phyloP scores from a whole-genome alignment of 352 stramenopile genomes.

The Ophiocytium majus region DNA sequence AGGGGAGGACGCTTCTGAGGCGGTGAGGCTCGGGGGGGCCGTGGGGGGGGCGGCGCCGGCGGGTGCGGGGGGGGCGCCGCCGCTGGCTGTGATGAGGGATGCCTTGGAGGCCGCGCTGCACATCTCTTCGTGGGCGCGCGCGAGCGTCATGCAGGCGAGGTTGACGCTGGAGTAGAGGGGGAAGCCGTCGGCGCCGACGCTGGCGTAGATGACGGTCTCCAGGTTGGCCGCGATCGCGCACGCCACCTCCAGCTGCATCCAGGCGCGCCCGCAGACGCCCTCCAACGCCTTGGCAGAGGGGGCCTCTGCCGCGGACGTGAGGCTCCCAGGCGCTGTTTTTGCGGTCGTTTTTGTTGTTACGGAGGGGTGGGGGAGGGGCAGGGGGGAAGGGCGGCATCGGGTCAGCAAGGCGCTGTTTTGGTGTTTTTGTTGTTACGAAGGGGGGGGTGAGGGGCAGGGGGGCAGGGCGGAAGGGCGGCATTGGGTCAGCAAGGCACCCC shows the following conservation, averaged over 20 bases:
- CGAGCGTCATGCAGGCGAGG: neutral
- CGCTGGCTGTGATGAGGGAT: neutral
- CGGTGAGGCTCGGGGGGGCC: too few species aligned
- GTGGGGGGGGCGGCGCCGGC: too few species aligned
- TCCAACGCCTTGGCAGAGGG: neutral
- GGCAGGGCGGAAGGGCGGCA: too few species aligned
- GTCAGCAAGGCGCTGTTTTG: too few species aligned
- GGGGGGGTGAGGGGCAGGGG: too few species aligned
- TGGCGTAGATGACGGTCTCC: neutral
- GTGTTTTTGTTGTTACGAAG: neutral
- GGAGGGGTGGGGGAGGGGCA: too few species aligned
- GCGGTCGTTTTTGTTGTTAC: neutral
- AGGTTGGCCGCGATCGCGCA: slow-evolving; percentile 6
- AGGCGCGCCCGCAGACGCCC: neutral
- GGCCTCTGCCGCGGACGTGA: neutral
- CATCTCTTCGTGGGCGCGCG: slow-evolving; percentile 1
- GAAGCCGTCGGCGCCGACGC: neutral
- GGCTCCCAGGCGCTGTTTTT: neutral
- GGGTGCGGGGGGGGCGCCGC: too few species aligned
- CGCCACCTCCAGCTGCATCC: slow-evolving; percentile 17
- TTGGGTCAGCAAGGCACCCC: too few species aligned
- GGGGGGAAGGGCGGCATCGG: too few species aligned
- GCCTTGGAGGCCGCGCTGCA: neutral
- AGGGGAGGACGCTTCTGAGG: too few species aligned
- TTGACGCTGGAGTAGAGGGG: slow-evolving; percentile 3